Base-by-base conservation (phyloP, 176 grass and related monocot genomes). In the Themeda triandra region DNA sequence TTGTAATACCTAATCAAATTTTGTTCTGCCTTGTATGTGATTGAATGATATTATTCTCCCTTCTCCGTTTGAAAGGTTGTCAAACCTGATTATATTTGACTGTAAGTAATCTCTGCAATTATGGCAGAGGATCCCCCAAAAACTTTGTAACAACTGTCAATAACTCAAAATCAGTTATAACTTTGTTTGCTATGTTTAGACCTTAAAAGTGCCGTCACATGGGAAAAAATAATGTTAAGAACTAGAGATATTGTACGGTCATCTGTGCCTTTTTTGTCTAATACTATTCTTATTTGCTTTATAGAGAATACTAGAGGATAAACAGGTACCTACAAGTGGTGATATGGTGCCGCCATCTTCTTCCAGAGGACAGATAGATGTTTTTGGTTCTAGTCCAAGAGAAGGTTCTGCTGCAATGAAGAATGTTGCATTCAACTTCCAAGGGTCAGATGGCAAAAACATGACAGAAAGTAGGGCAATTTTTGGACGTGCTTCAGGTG, bases 231-330 rank as follows among this genome's bases (percentile, higher is more conserved):
- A 77, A 59, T 19, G 51, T 51, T 41, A 17, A 68, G 66, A 78
- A 41, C 39, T 41, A 41, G 11, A 41, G 8, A 41, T 72, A 19
- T 7, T 62, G 6, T 70, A 46, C 9, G 63, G 11, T 0, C 39
- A 78, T 25, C 28, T 33, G 17, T 62, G 60, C 59, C 62, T 71
- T 69, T 46, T 46, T 83, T 23, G 70, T 75, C 75, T 89, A 15
- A 86, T 44, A 75, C 80, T 36, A 69, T 31, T 21, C 69, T 17
- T 72, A 51, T 83, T 31, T 35, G 42, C 41, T 80, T 77, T 86
- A 53, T 68, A 90, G 84, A 64, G 66, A 70, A 54, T 30, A 77
- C 53, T 78, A 54, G 77, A 82, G 59, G 67, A 88, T 79, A 80
- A 73, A 87, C 35, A 32, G 31, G 30, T 60, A 71, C 42, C 77